Evolutionary conservation across 148 eudicot species (phyloP), one percentile per base, ranked within the genome.

Genomic region (Silene uniflora): DNA sequence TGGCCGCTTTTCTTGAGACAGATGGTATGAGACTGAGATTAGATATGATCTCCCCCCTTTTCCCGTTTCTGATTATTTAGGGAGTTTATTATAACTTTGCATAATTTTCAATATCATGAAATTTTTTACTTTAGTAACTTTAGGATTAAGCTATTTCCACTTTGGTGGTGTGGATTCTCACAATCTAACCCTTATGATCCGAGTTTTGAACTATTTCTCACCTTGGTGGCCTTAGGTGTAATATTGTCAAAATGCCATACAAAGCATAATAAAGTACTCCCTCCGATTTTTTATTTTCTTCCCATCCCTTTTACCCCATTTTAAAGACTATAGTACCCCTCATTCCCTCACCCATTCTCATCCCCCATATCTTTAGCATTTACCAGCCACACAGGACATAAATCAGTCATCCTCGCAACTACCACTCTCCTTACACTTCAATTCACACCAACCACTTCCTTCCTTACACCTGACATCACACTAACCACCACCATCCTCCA

Each of bases 1-100:
- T 96, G 82, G 97, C 98, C 65, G 71, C 81, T 69, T 96, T 92
- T 77, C 87, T 96, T 71, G 98, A 92, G 82, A 87, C 76, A 49
- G 84, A 96, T 86, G 99, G 99, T 96, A 96, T 52, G 83, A 61
- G 62, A 13, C 56, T 52, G 56, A 52, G 17, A 52, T 52, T 39
- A 62, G 71, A 29, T 74, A 47, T 61, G 14, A 2, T 71, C 55
- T 42, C 49, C 27, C 17, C 27, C 39, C n/a, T 75, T 47, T 22
- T 52, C 42, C 27, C 10, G 63, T 64, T 39, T 39, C 44, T 52
- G 72, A 55, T 16, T 11, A 56, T 14, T 10, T 46, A 44, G 13
- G 35, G 56, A 22, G n/a, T 13, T 22, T 69, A 68, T 68, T 56
- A 67, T 3, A 44, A 46, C 13, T 12, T 69, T 44, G 73, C 73